phyloP scores from a whole-genome alignment of 805 yeast species.

The Limtongia smithiae region DNA sequence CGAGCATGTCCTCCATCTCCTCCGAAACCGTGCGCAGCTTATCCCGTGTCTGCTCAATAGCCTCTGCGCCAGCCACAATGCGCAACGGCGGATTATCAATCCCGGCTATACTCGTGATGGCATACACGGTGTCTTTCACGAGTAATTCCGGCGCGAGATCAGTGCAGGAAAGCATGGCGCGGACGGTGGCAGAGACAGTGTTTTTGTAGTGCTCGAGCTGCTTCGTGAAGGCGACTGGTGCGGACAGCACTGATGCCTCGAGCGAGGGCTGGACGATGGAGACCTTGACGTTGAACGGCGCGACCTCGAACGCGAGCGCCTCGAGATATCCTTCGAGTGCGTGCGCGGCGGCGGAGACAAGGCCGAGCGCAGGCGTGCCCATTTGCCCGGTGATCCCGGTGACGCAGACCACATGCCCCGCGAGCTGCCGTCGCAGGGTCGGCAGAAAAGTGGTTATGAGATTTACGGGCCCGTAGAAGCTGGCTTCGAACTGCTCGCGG shows the following conservation, averaged over 20 bases:
- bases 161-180: slow-evolving; percentile 18
- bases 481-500: slow-evolving; percentile 27
- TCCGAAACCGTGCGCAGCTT: slow-evolving; percentile 33
- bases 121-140: slow-evolving; percentile 27
- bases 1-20: slow-evolving; percentile 35
- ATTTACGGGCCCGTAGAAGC: slow-evolving; percentile 31
- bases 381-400: slow-evolving; percentile 33
- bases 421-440: slow-evolving; percentile 25
- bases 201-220: slow-evolving; percentile 21
- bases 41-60: slow-evolving; percentile 34
- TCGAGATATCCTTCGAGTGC: slow-evolving; percentile 38
- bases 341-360: slow-evolving; percentile 33
- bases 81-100: slow-evolving; percentile 36
- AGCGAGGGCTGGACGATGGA: slow-evolving; percentile 35
- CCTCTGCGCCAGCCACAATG: slow-evolving; percentile 34
- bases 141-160: slow-evolving; percentile 29
- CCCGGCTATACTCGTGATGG: slow-evolving; percentile 34
- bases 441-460: slow-evolving; percentile 34
- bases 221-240: slow-evolving; percentile 19
- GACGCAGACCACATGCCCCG: slow-evolving; percentile 35
- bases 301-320: slow-evolving; percentile 34
- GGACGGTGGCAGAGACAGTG: slow-evolving; percentile 24
- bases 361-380: slow-evolving; percentile 35
- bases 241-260: slow-evolving; percentile 30
- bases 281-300: slow-evolving; percentile 33